A percentile compares a stretch with the other conserved stretches of the same genome.
These are phyloP conservation scores for Dactylonectria macrodidyma DNA, from an alignment of 2,329 filamentous ascomycete genomes.

Conservation along the genomic window DNA sequence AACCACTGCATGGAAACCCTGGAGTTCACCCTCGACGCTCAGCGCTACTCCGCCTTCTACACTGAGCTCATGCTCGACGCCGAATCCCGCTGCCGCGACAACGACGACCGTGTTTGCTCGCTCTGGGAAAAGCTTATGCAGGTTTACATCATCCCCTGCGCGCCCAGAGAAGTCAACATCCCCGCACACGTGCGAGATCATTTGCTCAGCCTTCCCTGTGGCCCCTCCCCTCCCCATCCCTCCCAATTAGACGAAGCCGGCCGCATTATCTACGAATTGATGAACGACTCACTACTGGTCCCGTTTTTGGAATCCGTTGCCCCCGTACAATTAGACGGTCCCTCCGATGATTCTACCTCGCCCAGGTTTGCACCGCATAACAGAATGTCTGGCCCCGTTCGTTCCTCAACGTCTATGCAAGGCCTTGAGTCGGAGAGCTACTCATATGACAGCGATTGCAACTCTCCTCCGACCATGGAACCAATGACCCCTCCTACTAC, in stretches of 20 bases:
- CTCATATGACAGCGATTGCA: slow-evolving; percentile 77
- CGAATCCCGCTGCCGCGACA: slow-evolving; percentile 56
- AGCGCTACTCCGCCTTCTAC: slow-evolving; percentile 80
- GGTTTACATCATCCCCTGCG: slow-evolving; percentile 90
- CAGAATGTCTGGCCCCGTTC: slow-evolving; percentile 54
- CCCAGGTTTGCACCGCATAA: slow-evolving; percentile 59
- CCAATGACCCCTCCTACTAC: slow-evolving; percentile 83
- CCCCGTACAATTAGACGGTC: slow-evolving; percentile 53
- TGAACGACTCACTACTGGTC: slow-evolving; percentile 96
- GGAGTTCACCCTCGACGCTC: slow-evolving; percentile 96
- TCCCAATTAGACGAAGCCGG: slow-evolving; percentile 86
- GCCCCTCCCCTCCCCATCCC: slow-evolving; percentile 79
- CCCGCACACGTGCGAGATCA: slow-evolving; percentile 88
- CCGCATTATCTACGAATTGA: slow-evolving; percentile 91
- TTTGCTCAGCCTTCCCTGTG: slow-evolving; percentile 70
- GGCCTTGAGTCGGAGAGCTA: slow-evolving; percentile 65
- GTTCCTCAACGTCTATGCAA: slow-evolving; percentile 61
- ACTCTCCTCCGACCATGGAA: slow-evolving; percentile 69
- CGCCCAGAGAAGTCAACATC: slow-evolving; percentile 91
- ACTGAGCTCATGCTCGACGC: slow-evolving; percentile 58
- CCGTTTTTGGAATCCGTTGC: slow-evolving; percentile 86
- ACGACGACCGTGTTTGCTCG: slow-evolving; percentile 78
- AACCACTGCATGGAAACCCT: slow-evolving; percentile 97
- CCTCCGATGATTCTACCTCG: slow-evolving; percentile 57
- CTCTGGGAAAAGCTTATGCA: slow-evolving; percentile 91